Evolutionary conservation across 2,329 filamentous ascomycete genomes (phyloP), one percentile per base, ranked within the genome.

Genomic region (Aaosphaeria arxii): DNA sequence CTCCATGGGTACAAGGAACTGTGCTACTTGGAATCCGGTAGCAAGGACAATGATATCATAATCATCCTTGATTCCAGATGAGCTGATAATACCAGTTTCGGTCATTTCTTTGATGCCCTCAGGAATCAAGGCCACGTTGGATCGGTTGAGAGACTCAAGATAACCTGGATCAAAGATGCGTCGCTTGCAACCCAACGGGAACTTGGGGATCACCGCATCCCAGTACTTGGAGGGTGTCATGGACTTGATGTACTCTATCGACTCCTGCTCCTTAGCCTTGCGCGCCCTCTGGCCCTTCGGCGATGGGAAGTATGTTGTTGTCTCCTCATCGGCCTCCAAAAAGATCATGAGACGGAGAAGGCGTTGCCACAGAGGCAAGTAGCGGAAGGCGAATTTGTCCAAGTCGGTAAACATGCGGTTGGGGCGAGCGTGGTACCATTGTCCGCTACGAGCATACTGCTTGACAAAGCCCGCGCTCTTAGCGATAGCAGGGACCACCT

Each of bases 401-500:
- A 64, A 52, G 3, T 40, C 40, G 1, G 58, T 61, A 47, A 63
- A 67, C 11, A 48, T 11, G 3, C 53, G 56, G 46, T 70, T 70
- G n/a, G 63, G 66, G 5, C 66, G 51, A 46, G 62, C 66, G 44
- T 69, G 61, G 46, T 67, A 66, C 67, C 66, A 70, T 46, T 70
- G 66, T 1, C 55, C 46, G 32, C 54, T 59, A n/a, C 64, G 44
- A 9, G 53, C 52, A 40, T 50, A 46, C 48, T 74, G 71, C 51
- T 72, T 73, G 5, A 63, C 57, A 44, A 24, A 54, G 66, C 61
- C 13, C 64, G 70, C 56, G 71, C 71, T 69, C 40, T 43, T 31
- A 2, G 44, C 48, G 7, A 56, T 43, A 6, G 50, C 66, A 3
- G 73, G 73, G 2, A 75, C 71, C 3, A 70, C 71, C 55, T 76